Percentiles rank a stretch among this genome's conserved stretches.
These are phyloP conservation scores for Singerocomus inundabilis DNA, from an alignment of 1,284 basidiomycete species.

Conservation along the genomic window DNA sequence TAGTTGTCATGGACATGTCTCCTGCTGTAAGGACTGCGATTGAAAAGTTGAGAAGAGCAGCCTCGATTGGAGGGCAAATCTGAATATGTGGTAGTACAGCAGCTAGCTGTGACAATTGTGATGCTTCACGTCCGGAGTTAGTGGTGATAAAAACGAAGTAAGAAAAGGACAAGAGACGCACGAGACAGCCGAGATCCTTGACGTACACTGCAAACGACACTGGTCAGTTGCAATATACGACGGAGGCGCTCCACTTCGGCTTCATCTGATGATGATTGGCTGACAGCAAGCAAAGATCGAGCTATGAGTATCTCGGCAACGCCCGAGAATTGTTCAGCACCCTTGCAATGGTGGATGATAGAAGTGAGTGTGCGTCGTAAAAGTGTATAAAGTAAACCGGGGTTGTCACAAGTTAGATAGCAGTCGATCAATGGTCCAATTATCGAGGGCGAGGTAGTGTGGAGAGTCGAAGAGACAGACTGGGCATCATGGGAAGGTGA, in stretches of 20 bases:
- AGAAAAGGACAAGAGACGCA: constrained; percentile 33
- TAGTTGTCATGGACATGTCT: constrained; percentile 65
- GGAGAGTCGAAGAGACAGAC: constrained; percentile 76
- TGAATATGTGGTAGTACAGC: constrained; percentile 42
- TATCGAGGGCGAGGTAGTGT: constrained; percentile 70
- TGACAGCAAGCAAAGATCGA: constrained; percentile 28
- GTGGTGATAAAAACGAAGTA: neutral
- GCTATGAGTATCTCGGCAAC: constrained; percentile 55
- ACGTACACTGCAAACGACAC: constrained; percentile 55
- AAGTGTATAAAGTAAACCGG: constrained; percentile 50
- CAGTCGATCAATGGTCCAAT: constrained; percentile 54
- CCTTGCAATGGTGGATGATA: constrained; percentile 76
- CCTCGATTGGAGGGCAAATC: constrained; percentile 37
- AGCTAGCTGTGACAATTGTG: constrained; percentile 50
- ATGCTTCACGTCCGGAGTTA: constrained; percentile 33
- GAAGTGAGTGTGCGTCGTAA: constrained; percentile 75
- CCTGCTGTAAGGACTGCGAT: constrained; percentile 54
- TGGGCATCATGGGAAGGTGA: constrained; percentile 27
- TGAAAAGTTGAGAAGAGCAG: constrained; percentile 48
- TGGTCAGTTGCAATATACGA: constrained; percentile 47
- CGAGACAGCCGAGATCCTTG: constrained; percentile 62
- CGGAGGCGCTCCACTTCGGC: constrained; percentile 32
- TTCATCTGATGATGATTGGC: constrained; percentile 12
- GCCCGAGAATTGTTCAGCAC: constrained; percentile 58
- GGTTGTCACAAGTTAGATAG: constrained; percentile 46